Evolutionary conservation across 768 basidiomycete species (phyloP).

Genomic region (Lentinula lateritia): DNA sequence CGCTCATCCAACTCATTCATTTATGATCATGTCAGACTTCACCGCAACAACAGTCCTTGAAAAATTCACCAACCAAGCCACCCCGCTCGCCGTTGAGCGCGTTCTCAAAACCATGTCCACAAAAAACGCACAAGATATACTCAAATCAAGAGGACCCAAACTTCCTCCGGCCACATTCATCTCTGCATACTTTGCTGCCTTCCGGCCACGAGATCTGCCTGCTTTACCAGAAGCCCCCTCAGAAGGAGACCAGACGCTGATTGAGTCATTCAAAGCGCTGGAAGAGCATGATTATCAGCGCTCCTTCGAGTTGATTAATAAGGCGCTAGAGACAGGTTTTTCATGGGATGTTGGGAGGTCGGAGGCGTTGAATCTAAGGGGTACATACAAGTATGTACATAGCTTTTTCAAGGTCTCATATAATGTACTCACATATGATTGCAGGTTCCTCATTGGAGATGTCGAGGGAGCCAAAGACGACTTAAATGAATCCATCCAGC

Average conservation of each 20-base stretch:
- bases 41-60: constrained; percentile 96
- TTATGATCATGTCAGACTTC: constrained; percentile 54
- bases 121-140: constrained; percentile 66
- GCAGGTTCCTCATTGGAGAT: constrained; percentile 85
- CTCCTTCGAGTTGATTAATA: constrained; percentile 72
- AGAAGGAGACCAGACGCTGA: constrained; percentile 78
- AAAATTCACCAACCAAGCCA: constrained; percentile 78
- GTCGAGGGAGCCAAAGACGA: constrained; percentile 79
- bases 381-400: constrained; percentile 82
- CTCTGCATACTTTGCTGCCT: constrained; percentile 93
- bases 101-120: constrained; percentile 80
- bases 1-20: background rate
- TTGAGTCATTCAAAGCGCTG: constrained; percentile 78
- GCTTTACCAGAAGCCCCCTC: constrained; percentile 67
- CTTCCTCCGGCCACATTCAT: constrained; percentile 91
- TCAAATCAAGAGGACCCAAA: constrained; percentile 66
- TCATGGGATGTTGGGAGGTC: constrained; percentile 72
- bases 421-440: background rate
- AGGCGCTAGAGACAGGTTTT: constrained; percentile 83
- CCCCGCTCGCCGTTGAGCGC: constrained; percentile 83
- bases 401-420: too few species aligned
- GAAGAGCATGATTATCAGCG: constrained; percentile 81
- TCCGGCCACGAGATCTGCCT: constrained; percentile 75
- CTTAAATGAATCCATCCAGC: constrained; percentile 66
- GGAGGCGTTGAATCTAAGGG: constrained; percentile 87